Conservation (phyloP, 306 rosid species). For the Betula pendula region DNA sequence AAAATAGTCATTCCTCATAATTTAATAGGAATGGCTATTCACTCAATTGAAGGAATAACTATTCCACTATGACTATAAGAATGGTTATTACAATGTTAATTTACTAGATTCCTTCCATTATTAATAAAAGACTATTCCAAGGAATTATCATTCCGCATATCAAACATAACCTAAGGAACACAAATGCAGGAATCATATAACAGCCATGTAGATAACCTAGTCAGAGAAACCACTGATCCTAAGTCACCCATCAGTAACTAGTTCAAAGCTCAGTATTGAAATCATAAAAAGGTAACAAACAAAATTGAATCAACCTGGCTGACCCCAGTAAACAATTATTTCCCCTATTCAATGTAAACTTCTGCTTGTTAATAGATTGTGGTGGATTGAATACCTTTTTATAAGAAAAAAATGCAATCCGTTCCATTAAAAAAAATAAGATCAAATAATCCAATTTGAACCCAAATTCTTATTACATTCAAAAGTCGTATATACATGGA, state of each 20-base stretch:
- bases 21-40: too few relatives aligned
- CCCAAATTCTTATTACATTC: neutral
- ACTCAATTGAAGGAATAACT: too few relatives aligned
- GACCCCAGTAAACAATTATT: slow-evolving; percentile 9
- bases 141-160: too few relatives aligned
- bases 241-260: neutral
- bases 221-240: neutral
- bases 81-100: too few relatives aligned
- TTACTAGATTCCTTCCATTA: too few relatives aligned
- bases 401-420: neutral
- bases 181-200: neutral
- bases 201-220: neutral
- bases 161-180: too few relatives aligned
- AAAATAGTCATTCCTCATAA: too few relatives aligned
- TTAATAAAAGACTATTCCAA: too few relatives aligned
- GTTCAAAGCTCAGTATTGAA: neutral
- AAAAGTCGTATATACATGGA: neutral
- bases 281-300: slow-evolving; percentile 9
- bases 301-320: neutral
- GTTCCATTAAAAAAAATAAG: neutral
- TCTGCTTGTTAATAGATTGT: neutral
- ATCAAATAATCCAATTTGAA: neutral
- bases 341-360: neutral
- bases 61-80: too few relatives aligned
- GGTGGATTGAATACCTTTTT: neutral